Conservation (phyloP, 177 flowering plant species). For the Tripterygium wilfordii region DNA sequence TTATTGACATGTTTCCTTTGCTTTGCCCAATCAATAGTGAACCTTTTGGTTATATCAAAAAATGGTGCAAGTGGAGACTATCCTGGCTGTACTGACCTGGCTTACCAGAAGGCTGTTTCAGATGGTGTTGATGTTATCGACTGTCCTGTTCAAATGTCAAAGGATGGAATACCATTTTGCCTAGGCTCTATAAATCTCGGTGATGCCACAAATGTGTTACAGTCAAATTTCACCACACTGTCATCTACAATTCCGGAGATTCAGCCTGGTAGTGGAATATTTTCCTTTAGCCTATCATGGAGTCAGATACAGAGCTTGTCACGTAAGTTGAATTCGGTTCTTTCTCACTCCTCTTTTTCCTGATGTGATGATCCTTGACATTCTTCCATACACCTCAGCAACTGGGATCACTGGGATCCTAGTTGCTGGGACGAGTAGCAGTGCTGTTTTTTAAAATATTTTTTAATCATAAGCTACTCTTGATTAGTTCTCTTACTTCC, state of each 20-base stretch:
- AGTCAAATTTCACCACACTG: slow-evolving; percentile 30
- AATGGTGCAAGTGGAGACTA: slow-evolving; percentile 90
- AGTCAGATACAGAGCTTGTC: slow-evolving; percentile 48
- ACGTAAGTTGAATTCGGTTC: slow-evolving; percentile 51
- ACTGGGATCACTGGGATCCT: too few relatives aligned
- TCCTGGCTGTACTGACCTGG: slow-evolving; percentile 78
- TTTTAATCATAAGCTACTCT: too few relatives aligned
- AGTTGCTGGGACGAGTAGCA: too few relatives aligned
- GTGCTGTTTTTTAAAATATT: too few relatives aligned
- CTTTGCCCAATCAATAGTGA: slow-evolving; percentile 31
- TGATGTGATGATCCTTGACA: too few relatives aligned
- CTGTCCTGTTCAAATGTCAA: slow-evolving; percentile 85
- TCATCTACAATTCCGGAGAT: slow-evolving; percentile 41
- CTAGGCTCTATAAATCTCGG: slow-evolving; percentile 62
- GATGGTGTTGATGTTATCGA: slow-evolving; percentile 89
- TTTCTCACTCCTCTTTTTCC: not conserved
- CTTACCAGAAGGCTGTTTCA: slow-evolving; percentile 64
- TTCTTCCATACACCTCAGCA: too few relatives aligned
- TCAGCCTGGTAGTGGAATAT: slow-evolving; percentile 41
- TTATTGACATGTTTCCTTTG: slow-evolving; percentile 1
- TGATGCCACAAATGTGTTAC: slow-evolving; percentile 46
- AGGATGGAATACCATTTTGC: slow-evolving; percentile 79
- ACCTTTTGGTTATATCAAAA: slow-evolving; percentile 53
- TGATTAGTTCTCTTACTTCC: too few relatives aligned
- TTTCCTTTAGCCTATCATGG: slow-evolving; percentile 71